Evolutionary conservation across 495 filamentous ascomycete species (phyloP).

Genomic region (Chaetomium fimeti): DNA sequence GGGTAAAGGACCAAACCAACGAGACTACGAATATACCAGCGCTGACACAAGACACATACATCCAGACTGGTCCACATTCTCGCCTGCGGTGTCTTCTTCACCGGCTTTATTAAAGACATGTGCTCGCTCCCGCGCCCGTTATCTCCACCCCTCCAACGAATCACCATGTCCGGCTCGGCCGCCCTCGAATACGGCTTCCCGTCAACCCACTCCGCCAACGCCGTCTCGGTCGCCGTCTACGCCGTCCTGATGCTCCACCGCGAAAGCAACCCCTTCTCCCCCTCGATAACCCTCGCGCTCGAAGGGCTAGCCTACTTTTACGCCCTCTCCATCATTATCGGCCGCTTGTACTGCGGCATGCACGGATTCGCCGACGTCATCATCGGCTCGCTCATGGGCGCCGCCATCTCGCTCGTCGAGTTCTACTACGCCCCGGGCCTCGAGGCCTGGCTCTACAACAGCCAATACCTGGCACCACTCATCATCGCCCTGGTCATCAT

Average conservation of each 20-base stretch:
- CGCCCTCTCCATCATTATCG: conserved; percentile 82
- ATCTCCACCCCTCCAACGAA: conserved; percentile 88
- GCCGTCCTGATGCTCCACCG: conserved; percentile 63
- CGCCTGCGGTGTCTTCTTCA: conserved; percentile 86
- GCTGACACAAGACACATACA: background rate
- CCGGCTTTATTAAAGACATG: conserved; percentile 90
- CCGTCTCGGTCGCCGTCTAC: conserved; percentile 90
- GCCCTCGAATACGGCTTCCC: conserved; percentile 97
- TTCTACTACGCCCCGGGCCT: conserved; percentile 65
- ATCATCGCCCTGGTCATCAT: conserved; percentile 63
- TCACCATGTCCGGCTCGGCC: conserved; percentile 93
- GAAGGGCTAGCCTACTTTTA: conserved; percentile 75
- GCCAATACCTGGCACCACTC: conserved; percentile 56
- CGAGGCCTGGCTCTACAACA: conserved; percentile 63
- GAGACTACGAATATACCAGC: conserved; percentile 17
- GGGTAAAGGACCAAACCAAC: conserved; percentile 61
- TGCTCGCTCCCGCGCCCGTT: conserved; percentile 91
- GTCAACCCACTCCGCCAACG: conserved; percentile 95
- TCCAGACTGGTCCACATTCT: conserved; percentile 81
- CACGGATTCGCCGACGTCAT: conserved; percentile 93
- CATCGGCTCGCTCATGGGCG: conserved; percentile 72
- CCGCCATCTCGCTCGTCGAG: conserved; percentile 63
- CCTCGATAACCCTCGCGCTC: conserved; percentile 54
- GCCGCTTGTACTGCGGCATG: conserved; percentile 96
- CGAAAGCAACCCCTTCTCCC: conserved; percentile 53